Conservation (phyloP, 306 rosid species). For the Mucuna pruriens region DNA sequence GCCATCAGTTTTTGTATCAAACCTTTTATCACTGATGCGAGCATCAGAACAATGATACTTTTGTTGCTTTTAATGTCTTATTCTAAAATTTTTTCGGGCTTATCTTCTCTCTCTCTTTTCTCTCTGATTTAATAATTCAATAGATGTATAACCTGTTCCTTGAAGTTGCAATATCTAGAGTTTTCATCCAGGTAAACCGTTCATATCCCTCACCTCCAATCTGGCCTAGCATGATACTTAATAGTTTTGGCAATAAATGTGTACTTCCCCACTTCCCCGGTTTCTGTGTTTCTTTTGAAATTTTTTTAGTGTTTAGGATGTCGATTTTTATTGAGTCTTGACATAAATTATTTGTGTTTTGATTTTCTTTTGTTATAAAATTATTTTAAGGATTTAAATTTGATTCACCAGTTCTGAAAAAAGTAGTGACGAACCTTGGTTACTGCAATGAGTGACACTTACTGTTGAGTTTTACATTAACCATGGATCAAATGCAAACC, state of each 20-base stretch:
- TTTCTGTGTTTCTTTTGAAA: background rate
- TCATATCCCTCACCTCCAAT: background rate
- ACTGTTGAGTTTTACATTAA: background rate
- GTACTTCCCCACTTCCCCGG: background rate
- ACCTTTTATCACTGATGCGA: background rate
- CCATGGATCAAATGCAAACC: background rate
- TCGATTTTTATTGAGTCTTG: background rate
- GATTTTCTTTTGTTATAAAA: background rate
- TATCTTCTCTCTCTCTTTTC: background rate
- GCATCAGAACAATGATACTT: background rate
- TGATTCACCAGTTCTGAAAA: background rate
- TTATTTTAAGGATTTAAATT: background rate
- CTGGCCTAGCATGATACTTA: background rate
- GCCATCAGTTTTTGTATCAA: background rate
- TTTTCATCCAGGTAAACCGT: constrained; percentile 2
- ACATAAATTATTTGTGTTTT: background rate
- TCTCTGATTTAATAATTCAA: background rate
- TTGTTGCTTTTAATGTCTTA: constrained; percentile 13
- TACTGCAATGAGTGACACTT: background rate
- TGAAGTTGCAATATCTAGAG: constrained; percentile 31
- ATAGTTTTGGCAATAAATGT: background rate
- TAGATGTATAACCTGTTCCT: constrained; percentile 21
- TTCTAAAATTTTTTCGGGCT: background rate
- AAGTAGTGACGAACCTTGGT: background rate
- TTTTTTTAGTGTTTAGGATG: background rate